Base-by-base conservation (phyloP, 2,329 filamentous ascomycete species). In the Beauveria pseudobassiana region DNA sequence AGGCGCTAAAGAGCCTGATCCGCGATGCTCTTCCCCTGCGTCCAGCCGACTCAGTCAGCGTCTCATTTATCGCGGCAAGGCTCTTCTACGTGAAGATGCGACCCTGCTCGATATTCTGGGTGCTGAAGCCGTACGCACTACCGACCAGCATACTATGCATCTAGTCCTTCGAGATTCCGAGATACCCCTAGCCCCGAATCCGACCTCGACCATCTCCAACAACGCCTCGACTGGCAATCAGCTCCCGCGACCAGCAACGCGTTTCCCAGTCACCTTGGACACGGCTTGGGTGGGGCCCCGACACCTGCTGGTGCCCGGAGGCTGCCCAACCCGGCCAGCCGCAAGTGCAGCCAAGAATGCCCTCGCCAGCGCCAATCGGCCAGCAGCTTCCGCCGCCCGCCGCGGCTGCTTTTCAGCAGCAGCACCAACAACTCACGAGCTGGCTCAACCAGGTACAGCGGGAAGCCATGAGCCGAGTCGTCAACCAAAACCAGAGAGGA, bases 31-130 rank as follows among this genome's bases (percentile, higher is more conserved):
- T 87, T 48, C 72, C 77, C 26, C 70, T 79, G 50, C 80, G 77
- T 57, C 83, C 84, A 3, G 67, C 77, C 18, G 78, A 84, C 63
- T 78, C 40, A 77, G 80, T 40, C 83, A 87, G 69, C 78, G 85
- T 48, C 72, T 88, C 63, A 87, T 88, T 43, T 80, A 87, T 67
- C 77, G 81, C 48, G 85, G 85, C 1, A 80, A 83, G 42, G 76
- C 85, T 52, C 73, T 87, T 53, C 70, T 76, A 34, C 78, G 78
- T 55, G 83, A 86, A 43, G 72, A 74, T 12, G 82, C 85, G 62
- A 85, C 80, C 18, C 74, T 88, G 73, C 68, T 78, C 26, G 79
- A 84, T 43, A 72, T 87, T 3, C 83, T 87, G 68, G 83, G 84
- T 3, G 74, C 78, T 61, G 80, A 84, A 63, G 72, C 76, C 59